Conservation (phyloP, 2,329 filamentous ascomycete genomes). For the Sclerotinia minor region DNA sequence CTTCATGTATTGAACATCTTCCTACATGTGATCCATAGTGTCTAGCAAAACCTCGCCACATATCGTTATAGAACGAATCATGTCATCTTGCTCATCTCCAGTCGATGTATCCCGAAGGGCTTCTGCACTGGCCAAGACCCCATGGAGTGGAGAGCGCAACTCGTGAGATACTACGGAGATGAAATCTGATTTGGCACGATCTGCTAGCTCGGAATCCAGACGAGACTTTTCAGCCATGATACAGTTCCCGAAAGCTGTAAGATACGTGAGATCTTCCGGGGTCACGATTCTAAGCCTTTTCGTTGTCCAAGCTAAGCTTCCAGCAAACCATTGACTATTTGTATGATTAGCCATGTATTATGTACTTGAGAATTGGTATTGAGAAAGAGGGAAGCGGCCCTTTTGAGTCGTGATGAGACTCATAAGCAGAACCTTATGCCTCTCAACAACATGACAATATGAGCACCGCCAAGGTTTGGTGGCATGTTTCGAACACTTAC, state of each 20-base stretch:
- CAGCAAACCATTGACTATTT: conserved; percentile 47
- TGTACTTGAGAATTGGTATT: background rate
- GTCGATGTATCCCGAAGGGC: conserved; percentile 51
- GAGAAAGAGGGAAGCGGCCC: too few relatives aligned
- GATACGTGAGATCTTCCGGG: conserved; percentile 49
- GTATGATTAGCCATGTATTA: background rate
- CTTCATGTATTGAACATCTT: background rate
- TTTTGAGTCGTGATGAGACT: background rate
- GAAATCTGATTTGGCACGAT: conserved; percentile 54
- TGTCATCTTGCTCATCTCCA: conserved; percentile 47
- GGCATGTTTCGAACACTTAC: conserved; percentile 6
- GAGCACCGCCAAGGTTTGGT: background rate
- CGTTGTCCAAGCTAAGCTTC: conserved; percentile 51
- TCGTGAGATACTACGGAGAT: conserved; percentile 62
- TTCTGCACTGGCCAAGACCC: conserved; percentile 55
- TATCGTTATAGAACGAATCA: conserved; percentile 50
- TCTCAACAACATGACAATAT: background rate
- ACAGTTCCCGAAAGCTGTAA: conserved; percentile 52
- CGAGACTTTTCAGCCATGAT: conserved; percentile 58
- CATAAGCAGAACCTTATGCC: background rate
- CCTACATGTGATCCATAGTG: conserved; percentile 53
- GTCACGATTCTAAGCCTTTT: conserved; percentile 47
- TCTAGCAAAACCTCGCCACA: conserved; percentile 54
- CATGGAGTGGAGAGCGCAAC: conserved; percentile 60
- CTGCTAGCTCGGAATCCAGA: conserved; percentile 45